Percentiles rank a stretch among this genome's conserved stretches.
phyloP scores from a whole-genome alignment of 2,329 filamentous ascomycete genomes.

The Colletotrichum zoysiae region DNA sequence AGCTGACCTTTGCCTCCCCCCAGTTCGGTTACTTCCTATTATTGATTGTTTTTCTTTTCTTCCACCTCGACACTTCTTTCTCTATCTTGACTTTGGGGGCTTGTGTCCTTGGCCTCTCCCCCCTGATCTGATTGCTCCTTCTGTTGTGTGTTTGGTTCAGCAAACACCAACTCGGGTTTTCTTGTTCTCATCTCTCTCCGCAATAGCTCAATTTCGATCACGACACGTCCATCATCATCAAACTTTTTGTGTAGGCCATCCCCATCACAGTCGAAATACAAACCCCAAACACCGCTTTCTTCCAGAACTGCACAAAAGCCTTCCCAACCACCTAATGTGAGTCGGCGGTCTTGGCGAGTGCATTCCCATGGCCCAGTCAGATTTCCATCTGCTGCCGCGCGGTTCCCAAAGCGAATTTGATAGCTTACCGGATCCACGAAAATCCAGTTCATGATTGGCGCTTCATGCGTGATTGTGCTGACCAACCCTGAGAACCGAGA shows the following conservation, averaged over 20 bases:
- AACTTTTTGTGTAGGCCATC: slow-evolving; percentile 59
- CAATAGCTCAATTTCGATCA: slow-evolving; percentile 68
- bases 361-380: slow-evolving; percentile 64
- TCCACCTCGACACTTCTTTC: not conserved
- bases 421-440: slow-evolving; percentile 60
- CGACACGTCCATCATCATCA: slow-evolving; percentile 56
- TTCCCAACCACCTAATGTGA: slow-evolving; percentile 64
- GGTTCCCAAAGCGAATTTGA: slow-evolving; percentile 61
- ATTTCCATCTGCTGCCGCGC: slow-evolving; percentile 56
- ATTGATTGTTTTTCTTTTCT: not conserved
- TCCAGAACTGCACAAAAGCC: slow-evolving; percentile 61
- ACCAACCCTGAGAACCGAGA: slow-evolving; percentile 60
- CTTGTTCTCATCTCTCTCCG: slow-evolving; percentile 59
- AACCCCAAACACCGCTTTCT: slow-evolving; percentile 58
- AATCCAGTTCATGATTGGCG: slow-evolving; percentile 65
- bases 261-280: slow-evolving; percentile 63
- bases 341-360: slow-evolving; percentile 63
- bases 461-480: slow-evolving; percentile 61
- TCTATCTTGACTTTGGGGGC: not conserved
- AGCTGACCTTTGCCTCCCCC: not conserved
- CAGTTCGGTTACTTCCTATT: not conserved
- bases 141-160: not conserved
- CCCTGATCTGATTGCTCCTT: not conserved
- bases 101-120: not conserved
- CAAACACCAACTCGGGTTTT: slow-evolving; percentile 6